phyloP scores from a whole-genome alignment of 768 basidiomycete genomes.

The Lenzites betulinus region DNA sequence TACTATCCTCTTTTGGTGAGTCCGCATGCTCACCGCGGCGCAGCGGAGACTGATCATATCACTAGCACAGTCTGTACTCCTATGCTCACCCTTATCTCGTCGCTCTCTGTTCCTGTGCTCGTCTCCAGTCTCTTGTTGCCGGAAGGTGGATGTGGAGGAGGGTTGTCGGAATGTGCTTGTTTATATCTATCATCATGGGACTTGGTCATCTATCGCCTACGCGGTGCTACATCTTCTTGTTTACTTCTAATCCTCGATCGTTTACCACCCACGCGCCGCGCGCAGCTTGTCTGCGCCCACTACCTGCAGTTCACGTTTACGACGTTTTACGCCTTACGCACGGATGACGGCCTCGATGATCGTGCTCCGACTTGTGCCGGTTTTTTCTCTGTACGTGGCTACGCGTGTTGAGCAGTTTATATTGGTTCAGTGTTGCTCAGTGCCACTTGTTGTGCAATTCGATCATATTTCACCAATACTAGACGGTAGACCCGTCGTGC shows the following conservation, averaged over 20 bases:
- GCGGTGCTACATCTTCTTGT: not conserved
- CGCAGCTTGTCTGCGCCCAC: not conserved
- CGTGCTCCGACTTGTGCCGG: not conserved
- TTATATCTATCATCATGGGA: slow-evolving; percentile 18
- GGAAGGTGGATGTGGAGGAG: not conserved
- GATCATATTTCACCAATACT: no score
- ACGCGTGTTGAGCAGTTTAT: not conserved
- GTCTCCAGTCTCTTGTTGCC: not conserved
- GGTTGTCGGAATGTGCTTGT: not conserved
- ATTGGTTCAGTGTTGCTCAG: not conserved
- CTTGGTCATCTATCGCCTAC: slow-evolving; percentile 1
- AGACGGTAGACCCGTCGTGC: no score
- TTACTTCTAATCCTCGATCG: not conserved
- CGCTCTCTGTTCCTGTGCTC: slow-evolving; percentile 2
- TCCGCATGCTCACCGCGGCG: not conserved
- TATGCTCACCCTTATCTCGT: not conserved
- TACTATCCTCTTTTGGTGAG: slow-evolving; percentile 10
- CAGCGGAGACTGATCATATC: not conserved
- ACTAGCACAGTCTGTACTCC: slow-evolving; percentile 3
- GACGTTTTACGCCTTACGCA: not conserved
- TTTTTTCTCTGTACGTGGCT: not conserved
- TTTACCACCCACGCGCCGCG: not conserved
- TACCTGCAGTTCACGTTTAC: not conserved
- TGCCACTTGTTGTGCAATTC: not conserved
- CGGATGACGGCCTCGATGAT: slow-evolving; percentile 9